These are phyloP conservation scores for Asclepias syriaca DNA, from an alignment of 257 asterid genomes.

Conservation along the genomic window DNA sequence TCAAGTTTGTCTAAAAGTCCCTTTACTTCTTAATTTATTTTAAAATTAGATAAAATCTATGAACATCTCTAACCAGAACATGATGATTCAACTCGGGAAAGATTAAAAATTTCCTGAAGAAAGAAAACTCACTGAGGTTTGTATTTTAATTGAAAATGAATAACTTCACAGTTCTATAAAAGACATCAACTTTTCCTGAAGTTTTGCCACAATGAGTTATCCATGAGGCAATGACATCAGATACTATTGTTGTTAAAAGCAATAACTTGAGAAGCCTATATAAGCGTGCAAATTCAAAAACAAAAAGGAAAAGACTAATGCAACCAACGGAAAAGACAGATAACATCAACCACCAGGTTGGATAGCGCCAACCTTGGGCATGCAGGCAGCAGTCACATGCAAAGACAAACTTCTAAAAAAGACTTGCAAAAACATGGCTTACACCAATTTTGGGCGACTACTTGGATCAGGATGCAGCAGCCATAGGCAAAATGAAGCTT, in stretches of 20 bases:
- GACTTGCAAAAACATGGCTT: conserved; percentile 14
- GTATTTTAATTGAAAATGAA: neutral
- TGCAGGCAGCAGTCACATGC: neutral
- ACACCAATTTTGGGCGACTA: conserved; percentile 82
- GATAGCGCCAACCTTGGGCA: neutral
- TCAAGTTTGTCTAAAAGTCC: neutral
- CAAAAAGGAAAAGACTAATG: neutral
- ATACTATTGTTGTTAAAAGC: neutral
- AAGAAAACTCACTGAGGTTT: neutral
- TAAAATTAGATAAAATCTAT: too few relatives aligned
- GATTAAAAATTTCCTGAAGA: neutral
- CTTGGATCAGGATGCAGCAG: conserved; percentile 86
- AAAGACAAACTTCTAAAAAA: neutral
- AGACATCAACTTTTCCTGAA: neutral
- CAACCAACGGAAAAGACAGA: neutral
- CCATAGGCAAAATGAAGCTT: conserved; percentile 97
- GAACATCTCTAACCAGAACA: neutral
- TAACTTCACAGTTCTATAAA: neutral
- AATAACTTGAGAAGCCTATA: neutral
- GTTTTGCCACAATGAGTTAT: neutral
- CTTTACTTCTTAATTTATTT: neutral
- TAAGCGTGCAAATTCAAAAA: neutral
- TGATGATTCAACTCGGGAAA: neutral
- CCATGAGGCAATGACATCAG: neutral
- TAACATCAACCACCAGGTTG: neutral